phyloP scores from a whole-genome alignment of 495 filamentous ascomycete genomes.

The Aspergillus ellipticus region DNA sequence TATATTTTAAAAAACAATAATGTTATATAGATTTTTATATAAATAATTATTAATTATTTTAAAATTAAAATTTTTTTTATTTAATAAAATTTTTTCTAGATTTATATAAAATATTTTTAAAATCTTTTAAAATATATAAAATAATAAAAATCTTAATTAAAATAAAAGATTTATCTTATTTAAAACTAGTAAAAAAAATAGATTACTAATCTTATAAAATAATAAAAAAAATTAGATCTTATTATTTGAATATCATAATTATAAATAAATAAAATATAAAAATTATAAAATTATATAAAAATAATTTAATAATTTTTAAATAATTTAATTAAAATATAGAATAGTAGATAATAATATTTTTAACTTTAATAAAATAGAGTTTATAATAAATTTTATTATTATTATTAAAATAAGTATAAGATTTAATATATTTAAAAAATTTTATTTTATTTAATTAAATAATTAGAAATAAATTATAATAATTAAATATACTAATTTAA shows the following conservation, averaged over 20 bases:
- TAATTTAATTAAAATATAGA: constrained; percentile 29
- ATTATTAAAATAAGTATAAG: constrained; percentile 26
- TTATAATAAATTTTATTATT: constrained; percentile 17
- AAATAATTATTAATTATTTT: constrained; percentile 22
- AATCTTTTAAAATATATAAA: constrained; percentile 25
- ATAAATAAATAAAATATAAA: constrained; percentile 33
- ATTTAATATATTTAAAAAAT: constrained; percentile 16
- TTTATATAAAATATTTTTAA: neutral
- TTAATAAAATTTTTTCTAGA: constrained; percentile 26
- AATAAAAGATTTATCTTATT: too few relatives aligned
- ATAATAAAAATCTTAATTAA: constrained; percentile 34
- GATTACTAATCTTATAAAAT: constrained; percentile 25
- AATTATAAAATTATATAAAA: constrained; percentile 27
- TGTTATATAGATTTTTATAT: neutral
- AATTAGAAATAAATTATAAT: constrained; percentile 36
- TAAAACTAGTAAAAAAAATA: neutral
- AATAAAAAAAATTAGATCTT: constrained; percentile 23
- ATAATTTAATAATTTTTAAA: constrained; percentile 33
- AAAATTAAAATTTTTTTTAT: constrained; percentile 20
- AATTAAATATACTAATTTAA: constrained; percentile 27
- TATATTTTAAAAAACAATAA: too few relatives aligned
- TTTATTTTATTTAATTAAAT: constrained; percentile 22
- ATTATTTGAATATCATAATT: constrained; percentile 26
- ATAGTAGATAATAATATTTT: constrained; percentile 37
- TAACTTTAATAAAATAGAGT: too few relatives aligned